Evolutionary conservation across 805 yeast species (phyloP).

Genomic region (Kazachstania kunashirensis): DNA sequence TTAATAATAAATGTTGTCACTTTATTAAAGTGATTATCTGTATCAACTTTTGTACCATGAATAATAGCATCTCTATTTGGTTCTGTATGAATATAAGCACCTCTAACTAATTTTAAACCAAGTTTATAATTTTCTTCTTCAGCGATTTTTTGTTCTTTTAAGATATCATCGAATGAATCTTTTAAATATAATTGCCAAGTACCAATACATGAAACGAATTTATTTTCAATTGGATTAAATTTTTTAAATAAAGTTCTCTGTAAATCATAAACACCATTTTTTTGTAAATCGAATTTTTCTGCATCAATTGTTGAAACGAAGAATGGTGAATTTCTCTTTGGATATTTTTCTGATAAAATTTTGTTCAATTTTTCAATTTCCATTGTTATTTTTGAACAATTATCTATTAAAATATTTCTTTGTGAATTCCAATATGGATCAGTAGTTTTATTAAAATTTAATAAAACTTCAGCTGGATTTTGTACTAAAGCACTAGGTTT

Average conservation of each 20-base stretch:
- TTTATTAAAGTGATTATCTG: constrained; percentile 68
- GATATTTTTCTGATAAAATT: constrained; percentile 40
- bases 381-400: constrained; percentile 55
- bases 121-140: constrained; percentile 50
- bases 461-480: constrained; percentile 65
- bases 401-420: constrained; percentile 51
- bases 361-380: constrained; percentile 46
- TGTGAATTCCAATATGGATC: constrained; percentile 40
- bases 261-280: constrained; percentile 73
- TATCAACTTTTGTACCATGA: constrained; percentile 63
- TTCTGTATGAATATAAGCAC: constrained; percentile 91
- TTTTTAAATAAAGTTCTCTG: constrained; percentile 71
- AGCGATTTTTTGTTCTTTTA: constrained; percentile 58
- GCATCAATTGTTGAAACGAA: constrained; percentile 82
- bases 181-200: constrained; percentile 88
- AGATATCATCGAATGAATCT: constrained; percentile 54
- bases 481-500: constrained; percentile 85
- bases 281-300: constrained; percentile 79
- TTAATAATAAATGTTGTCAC: constrained; percentile 58
- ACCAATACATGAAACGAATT: constrained; percentile 64
- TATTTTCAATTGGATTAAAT: constrained; percentile 52
- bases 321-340: constrained; percentile 60
- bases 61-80: constrained; percentile 57
- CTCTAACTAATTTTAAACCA: constrained; percentile 87
- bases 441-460: constrained; percentile 38